A percentile compares a stretch with the other conserved stretches of the same genome.
Evolutionary conservation across 1,284 basidiomycete species (phyloP).

Genomic region (Melampsora occidentalis): DNA sequence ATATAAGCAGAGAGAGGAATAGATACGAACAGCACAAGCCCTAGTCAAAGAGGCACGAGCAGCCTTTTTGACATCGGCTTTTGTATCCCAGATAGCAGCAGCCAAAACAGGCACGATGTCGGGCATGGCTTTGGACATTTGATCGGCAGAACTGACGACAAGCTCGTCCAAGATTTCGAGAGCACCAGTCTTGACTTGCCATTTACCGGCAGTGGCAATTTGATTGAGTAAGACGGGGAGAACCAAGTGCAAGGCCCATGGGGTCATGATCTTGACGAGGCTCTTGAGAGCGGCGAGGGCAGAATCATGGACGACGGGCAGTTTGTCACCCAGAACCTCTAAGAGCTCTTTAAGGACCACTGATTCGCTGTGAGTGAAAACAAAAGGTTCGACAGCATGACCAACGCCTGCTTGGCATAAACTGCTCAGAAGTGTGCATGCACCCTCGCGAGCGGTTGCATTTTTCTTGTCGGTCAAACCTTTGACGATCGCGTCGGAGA

Average conservation of each 20-base stretch:
- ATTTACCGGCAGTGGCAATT: constrained; percentile 95
- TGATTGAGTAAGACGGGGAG: constrained; percentile 88
- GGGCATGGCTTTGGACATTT: constrained; percentile 87
- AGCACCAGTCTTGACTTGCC: constrained; percentile 95
- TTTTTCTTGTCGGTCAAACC: constrained; percentile 86
- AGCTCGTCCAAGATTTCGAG: constrained; percentile 85
- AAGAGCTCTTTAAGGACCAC: constrained; percentile 78
- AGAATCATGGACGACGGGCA: constrained; percentile 75
- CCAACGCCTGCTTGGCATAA: constrained; percentile 73
- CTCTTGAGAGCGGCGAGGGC: constrained; percentile 79
- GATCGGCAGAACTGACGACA: constrained; percentile 75
- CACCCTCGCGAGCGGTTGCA: constrained; percentile 77
- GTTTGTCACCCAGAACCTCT: constrained; percentile 90
- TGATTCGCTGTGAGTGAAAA: constrained; percentile 67
- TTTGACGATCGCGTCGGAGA: constrained; percentile 77
- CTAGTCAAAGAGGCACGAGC: constrained; percentile 91
- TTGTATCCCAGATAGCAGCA: constrained; percentile 99
- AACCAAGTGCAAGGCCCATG: constrained; percentile 80
- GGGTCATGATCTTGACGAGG: constrained; percentile 78
- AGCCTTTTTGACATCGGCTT: constrained; percentile 98
- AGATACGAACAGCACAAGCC: constrained; percentile 68
- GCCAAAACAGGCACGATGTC: constrained; percentile 93
- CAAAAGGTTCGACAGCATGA: constrained; percentile 83
- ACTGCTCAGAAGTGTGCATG: constrained; percentile 67
- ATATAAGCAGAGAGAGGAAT: constrained; percentile 61